A percentile compares a stretch with the other conserved stretches of the same genome.
Conservation (phyloP, 2,329 filamentous ascomycete species). For the Biscogniauxia marginata region DNA sequence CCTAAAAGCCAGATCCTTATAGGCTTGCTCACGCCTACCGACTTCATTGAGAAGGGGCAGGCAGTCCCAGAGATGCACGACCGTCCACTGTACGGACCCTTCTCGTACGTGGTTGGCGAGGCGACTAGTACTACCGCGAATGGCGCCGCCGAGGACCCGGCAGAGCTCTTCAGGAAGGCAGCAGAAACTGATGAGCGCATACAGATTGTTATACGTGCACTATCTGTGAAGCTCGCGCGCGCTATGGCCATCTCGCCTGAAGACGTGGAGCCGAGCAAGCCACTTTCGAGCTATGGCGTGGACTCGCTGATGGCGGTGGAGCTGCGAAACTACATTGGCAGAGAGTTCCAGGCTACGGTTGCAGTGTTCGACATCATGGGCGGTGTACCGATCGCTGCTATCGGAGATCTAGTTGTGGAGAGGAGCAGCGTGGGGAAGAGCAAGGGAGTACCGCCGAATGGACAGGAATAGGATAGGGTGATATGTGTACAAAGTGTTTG, state of each 20-base stretch:
- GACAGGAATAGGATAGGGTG: too few relatives aligned
- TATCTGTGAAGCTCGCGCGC: conserved; percentile 13
- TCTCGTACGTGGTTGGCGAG: conserved; percentile 9
- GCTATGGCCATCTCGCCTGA: conserved; percentile 19
- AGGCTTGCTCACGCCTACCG: conserved; percentile 14
- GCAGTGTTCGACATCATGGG: conserved; percentile 20
- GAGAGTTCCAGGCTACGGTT: conserved; percentile 13
- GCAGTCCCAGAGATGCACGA: conserved; percentile 5
- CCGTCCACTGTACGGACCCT: conserved; percentile 13
- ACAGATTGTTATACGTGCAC: conserved; percentile 12
- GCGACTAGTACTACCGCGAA: neutral
- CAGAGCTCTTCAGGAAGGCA: conserved; percentile 12
- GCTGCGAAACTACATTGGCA: conserved; percentile 30
- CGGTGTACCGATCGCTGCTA: conserved; percentile 7
- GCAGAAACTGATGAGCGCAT: conserved; percentile 7
- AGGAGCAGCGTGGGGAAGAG: conserved; percentile 19
- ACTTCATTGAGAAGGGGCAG: conserved; percentile 12
- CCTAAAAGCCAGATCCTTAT: conserved; percentile 15
- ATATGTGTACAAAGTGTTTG: too few relatives aligned
- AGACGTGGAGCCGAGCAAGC: conserved; percentile 25
- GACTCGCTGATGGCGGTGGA: conserved; percentile 35
- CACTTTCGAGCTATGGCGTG: conserved; percentile 29
- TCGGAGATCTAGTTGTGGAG: conserved; percentile 19
- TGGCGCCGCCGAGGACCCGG: conserved; percentile 4
- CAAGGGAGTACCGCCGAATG: neutral